A percentile compares a stretch with the other conserved stretches of the same genome.
Conservation (phyloP, 1,284 basidiomycete genomes). For the Cutaneotrichosporon arboriforme region DNA sequence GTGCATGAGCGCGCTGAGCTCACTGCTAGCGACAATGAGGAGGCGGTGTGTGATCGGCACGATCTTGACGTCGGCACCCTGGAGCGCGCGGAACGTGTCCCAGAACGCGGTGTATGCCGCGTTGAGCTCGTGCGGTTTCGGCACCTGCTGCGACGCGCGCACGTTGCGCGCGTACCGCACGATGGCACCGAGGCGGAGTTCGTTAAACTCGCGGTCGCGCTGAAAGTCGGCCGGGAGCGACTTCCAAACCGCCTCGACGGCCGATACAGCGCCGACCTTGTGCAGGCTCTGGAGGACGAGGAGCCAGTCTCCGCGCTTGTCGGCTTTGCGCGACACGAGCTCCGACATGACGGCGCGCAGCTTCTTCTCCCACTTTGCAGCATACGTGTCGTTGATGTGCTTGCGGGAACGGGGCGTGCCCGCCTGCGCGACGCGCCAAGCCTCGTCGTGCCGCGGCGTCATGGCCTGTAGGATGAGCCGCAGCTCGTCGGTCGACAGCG, state of each 20-base stretch:
- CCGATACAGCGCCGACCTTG: slow-evolving; percentile 5
- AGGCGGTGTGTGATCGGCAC: slow-evolving; percentile 9
- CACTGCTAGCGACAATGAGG: slow-evolving; percentile 7
- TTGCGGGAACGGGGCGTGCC: neutral
- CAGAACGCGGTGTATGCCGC: slow-evolving; percentile 11
- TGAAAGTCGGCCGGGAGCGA: slow-evolving; percentile 8
- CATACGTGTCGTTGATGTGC: neutral
- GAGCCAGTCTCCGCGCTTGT: slow-evolving; percentile 12
- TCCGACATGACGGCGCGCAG: slow-evolving; percentile 12
- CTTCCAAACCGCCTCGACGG: slow-evolving; percentile 6
- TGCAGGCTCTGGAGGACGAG: slow-evolving; percentile 10
- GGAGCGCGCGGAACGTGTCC: slow-evolving; percentile 13
- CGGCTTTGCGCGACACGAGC: slow-evolving; percentile 3
- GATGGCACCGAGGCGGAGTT: slow-evolving; percentile 14
- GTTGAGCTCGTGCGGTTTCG: neutral
- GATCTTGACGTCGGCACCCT: slow-evolving; percentile 1
- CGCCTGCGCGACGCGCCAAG: slow-evolving; percentile 1
- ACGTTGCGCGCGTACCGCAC: slow-evolving; percentile 7
- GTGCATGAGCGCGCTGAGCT: slow-evolving; percentile 1
- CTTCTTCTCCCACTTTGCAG: slow-evolving; percentile 5
- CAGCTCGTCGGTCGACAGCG: slow-evolving; percentile 6
- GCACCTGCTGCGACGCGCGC: neutral
- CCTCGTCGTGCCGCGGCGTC: slow-evolving; percentile 12
- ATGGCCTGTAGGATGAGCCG: slow-evolving; percentile 9
- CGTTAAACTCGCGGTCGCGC: neutral